Evolutionary conservation across 495 filamentous ascomycete species (phyloP).

Genomic region (Lentithecium fluviatile): DNA sequence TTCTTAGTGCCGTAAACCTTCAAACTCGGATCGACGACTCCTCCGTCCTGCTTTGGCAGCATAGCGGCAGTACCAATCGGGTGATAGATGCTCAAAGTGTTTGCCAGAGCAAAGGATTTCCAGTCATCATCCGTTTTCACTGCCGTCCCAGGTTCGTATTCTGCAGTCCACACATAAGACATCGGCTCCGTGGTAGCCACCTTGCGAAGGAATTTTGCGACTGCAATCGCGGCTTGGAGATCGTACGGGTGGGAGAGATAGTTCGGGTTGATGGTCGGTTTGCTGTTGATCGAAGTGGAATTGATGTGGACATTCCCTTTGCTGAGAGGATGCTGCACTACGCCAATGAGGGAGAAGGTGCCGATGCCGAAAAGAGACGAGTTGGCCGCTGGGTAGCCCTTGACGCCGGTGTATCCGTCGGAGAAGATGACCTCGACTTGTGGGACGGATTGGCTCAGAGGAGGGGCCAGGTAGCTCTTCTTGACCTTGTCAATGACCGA

Average conservation of each 20-base stretch:
- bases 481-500: slow-evolving; percentile 23
- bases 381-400: slow-evolving; percentile 26
- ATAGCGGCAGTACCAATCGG: slow-evolving; percentile 25
- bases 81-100: slow-evolving; percentile 14
- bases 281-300: slow-evolving; percentile 53
- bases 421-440: slow-evolving; percentile 35
- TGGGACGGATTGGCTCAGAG: slow-evolving; percentile 16
- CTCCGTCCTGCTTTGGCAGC: slow-evolving; percentile 1
- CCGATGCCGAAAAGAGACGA: slow-evolving; percentile 15
- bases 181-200: background rate
- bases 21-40: slow-evolving; percentile 22
- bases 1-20: slow-evolving; percentile 20
- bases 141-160: slow-evolving; percentile 9
- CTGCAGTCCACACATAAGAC: background rate
- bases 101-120: slow-evolving; percentile 2
- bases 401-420: slow-evolving; percentile 32
- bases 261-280: slow-evolving; percentile 57
- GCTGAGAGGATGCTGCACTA: slow-evolving; percentile 36
- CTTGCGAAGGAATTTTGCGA: background rate
- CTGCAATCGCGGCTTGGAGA: background rate
- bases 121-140: slow-evolving; percentile 3
- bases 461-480: slow-evolving; percentile 11
- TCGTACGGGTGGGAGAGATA: slow-evolving; percentile 47
- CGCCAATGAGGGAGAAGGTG: slow-evolving; percentile 28
- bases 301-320: slow-evolving; percentile 55